Evolutionary conservation across 1,139 yeast species (phyloP), one percentile per base, ranked within the genome.

Genomic region (Scheffersomyces illinoinensis): DNA sequence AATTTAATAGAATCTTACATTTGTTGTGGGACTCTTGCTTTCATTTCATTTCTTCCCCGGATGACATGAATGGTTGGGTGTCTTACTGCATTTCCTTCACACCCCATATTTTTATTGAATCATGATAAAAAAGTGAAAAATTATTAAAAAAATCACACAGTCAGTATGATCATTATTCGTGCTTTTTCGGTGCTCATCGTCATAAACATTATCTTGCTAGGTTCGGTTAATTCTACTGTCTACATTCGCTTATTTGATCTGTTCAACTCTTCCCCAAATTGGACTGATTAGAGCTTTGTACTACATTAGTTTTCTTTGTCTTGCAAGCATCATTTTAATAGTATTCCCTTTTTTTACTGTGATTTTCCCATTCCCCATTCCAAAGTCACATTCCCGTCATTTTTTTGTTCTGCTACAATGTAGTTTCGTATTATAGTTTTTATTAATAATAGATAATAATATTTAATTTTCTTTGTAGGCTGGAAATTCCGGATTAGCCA

Each of bases 371-470:
- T 69, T 70, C 74, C 74, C 73, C 64, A 56, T 56, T 56, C 58
- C 54, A 58, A 10, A 33, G 43, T 59, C 59, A 56, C 57, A 56
- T 58, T 53, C 70, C 71, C 72, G 70, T 68, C 70, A 67, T 68
- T 65, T 64, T 66, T 69, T 69, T 54, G 56, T 53, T 55, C 65
- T 61, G 61, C 62, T 64, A 57, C 59, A 61, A 60, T 62, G 62
- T 62, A 59, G 52, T 58, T 61, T 64, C 73, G 71, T 67, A 67
- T 68, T 71, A 67, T 68, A 71, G 72, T 68, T 33, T 24, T 33
- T 33, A 33, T 33, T 61, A 57, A 61, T 58, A 71, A 72, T 72
- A 72, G 75, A 72, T 71, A 70, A 70, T 71, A 71, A 66, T 71
- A 69, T 68, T 66, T 60, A 63, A 58, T 33, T 33, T 33, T 33